Base-by-base conservation (phyloP, 805 yeast genomes). In the Vanderwaltozyma polyspora region DNA sequence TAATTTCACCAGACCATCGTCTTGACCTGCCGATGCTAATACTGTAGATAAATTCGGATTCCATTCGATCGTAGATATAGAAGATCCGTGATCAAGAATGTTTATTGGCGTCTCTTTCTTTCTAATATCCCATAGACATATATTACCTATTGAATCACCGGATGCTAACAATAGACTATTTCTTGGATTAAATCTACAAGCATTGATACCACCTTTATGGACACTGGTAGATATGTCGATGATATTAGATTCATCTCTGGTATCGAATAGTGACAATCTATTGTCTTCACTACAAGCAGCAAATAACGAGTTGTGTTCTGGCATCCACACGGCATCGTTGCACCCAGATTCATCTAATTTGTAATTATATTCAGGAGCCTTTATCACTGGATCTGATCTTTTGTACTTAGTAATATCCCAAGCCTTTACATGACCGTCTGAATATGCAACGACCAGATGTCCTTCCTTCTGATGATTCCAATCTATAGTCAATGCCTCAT, bases 391-490 rank as follows among this genome's bases (percentile, higher is more conserved):
- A 15, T 48, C 41, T 8, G 44, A 33, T 37, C 32, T 45, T 34
- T 54, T 44, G 38, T 62, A 70, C 38, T 57, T 55, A 11, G 59
- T 68, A 2, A 87, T 57, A 51, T 87, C 89, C 77, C 81, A 84
- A 3, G 81, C 42, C 17, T 72, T 72, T 3, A 83, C 58, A 6
- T 64, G 49, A 3, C 91, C 91, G 40, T 70, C 76, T 46, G 75
- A 67, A 16, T 82, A 69, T 3, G 78, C 82, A 1, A 79, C 60
- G 0, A 76, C 63, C 24, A 82, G 48, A 5, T 56, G 51, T 0
- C 87, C 93, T 46, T 79, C 79, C 13, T 52, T 60, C 34, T 67
- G 70, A 8, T 55, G 52, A 49, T 83, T 85, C 95, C 95, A 87
- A 37, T 73, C 71, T 4, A 84, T 46, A 0, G 87, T 84, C 54